phyloP scores from a whole-genome alignment of 2,329 filamentous ascomycete genomes.

The Diaporthe ilicicola region DNA sequence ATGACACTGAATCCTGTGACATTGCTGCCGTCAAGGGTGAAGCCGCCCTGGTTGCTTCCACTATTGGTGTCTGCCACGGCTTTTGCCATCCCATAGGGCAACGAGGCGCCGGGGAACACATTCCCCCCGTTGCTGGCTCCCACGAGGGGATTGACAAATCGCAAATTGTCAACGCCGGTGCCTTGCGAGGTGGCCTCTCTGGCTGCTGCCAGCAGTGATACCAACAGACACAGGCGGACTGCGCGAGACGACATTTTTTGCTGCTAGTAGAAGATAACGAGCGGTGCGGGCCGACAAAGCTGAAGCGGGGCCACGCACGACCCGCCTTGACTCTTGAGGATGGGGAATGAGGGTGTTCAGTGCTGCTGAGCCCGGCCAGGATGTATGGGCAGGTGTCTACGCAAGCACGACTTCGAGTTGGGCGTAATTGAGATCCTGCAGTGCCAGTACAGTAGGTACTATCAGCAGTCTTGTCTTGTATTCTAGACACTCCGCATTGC shows the following conservation, averaged over 20 bases:
- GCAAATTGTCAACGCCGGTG: slow-evolving; percentile 20
- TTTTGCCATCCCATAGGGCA: slow-evolving; percentile 62
- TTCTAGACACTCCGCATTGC: background rate
- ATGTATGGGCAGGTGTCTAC: background rate
- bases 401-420: background rate
- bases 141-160: slow-evolving; percentile 49
- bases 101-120: slow-evolving; percentile 53
- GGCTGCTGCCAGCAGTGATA: background rate
- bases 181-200: background rate
- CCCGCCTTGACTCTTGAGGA: background rate
- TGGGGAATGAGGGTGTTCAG: background rate
- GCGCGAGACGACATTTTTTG: slow-evolving; percentile 14
- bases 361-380: too few species aligned
- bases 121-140: slow-evolving; percentile 52
- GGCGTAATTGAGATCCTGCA: background rate
- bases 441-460: too few species aligned
- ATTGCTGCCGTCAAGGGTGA: slow-evolving; percentile 58
- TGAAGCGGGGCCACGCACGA: background rate
- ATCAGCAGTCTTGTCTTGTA: background rate
- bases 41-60: slow-evolving; percentile 64
- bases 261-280: background rate
- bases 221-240: background rate
- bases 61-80: slow-evolving; percentile 64
- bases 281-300: background rate
- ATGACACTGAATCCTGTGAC: slow-evolving; percentile 66